Percentiles rank a stretch among this genome's conserved stretches.
These are phyloP conservation scores for Fusarium mundagurra DNA, from an alignment of 2,329 filamentous ascomycete species.

Conservation along the genomic window DNA sequence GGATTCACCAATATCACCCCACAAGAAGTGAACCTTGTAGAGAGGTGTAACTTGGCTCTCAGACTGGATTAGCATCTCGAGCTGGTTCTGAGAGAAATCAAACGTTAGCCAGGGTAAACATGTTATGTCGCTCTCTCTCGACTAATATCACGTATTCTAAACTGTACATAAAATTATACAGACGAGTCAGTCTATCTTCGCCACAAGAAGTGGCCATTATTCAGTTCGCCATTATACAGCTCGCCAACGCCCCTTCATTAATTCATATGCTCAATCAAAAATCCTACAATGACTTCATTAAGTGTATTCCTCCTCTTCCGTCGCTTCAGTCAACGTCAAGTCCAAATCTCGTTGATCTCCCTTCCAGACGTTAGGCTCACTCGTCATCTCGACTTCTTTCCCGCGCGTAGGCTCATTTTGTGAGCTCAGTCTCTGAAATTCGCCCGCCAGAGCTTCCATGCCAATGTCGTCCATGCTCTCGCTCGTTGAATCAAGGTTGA, in stretches of 20 bases:
- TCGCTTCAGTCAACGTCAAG: slow-evolving; percentile 19
- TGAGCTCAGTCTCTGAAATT: neutral
- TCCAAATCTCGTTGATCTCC: slow-evolving; percentile 7
- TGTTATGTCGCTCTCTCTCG: neutral
- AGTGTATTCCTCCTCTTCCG: neutral
- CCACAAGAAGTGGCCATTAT: neutral
- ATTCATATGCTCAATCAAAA: neutral
- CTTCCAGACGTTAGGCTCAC: neutral
- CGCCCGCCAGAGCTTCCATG: neutral
- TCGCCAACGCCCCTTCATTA: neutral
- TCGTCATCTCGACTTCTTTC: neutral
- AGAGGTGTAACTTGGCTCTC: neutral
- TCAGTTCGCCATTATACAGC: too few relatives aligned
- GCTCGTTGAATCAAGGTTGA: neutral
- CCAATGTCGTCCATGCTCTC: slow-evolving; percentile 9
- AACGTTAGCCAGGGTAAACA: neutral
- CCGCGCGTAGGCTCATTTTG: neutral
- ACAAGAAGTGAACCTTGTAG: neutral
- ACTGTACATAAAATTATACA: neutral
- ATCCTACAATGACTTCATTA: neutral
- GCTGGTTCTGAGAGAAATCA: too few relatives aligned
- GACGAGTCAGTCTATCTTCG: neutral
- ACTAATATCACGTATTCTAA: neutral
- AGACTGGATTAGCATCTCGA: neutral
- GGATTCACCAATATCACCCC: neutral